A percentile compares a stretch with the other conserved stretches of the same genome.
Conservation (phyloP, 1,284 basidiomycete genomes). For the Ustilago sp. region DNA sequence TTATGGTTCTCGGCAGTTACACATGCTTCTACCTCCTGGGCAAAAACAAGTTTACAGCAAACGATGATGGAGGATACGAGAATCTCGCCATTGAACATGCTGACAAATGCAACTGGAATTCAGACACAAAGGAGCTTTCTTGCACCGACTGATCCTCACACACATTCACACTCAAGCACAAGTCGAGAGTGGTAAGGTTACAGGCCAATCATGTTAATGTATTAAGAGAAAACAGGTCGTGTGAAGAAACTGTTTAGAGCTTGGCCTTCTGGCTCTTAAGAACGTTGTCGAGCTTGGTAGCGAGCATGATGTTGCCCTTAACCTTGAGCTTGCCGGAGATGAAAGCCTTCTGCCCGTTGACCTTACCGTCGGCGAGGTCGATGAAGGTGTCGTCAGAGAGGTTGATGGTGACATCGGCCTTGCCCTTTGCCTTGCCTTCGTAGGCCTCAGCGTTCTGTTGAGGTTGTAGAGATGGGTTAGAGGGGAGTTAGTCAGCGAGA, state of each 20-base stretch:
- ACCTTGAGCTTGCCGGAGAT: conserved; percentile 68
- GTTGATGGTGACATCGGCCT: conserved; percentile 70
- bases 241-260: conserved; percentile 45
- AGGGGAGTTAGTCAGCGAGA: conserved; percentile 7
- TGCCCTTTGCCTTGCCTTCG: conserved; percentile 69
- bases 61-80: neutral
- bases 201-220: neutral
- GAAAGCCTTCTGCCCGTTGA: conserved; percentile 70
- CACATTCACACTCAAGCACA: neutral
- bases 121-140: neutral
- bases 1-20: neutral
- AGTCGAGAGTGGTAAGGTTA: neutral
- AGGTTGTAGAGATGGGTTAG: conserved; percentile 5
- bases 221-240: neutral
- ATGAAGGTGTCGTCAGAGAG: conserved; percentile 66
- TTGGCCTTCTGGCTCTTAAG: conserved; percentile 66
- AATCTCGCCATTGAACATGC: neutral
- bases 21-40: neutral
- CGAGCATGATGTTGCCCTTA: conserved; percentile 69
- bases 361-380: conserved; percentile 68
- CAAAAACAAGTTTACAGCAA: neutral
- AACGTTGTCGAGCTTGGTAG: conserved; percentile 65
- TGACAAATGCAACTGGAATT: neutral
- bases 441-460: conserved; percentile 63
- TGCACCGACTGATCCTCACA: neutral